These are phyloP conservation scores for Backusella parvicylindrica DNA, from an alignment of 192 early-diverging fungal species.

Conservation along the genomic window DNA sequence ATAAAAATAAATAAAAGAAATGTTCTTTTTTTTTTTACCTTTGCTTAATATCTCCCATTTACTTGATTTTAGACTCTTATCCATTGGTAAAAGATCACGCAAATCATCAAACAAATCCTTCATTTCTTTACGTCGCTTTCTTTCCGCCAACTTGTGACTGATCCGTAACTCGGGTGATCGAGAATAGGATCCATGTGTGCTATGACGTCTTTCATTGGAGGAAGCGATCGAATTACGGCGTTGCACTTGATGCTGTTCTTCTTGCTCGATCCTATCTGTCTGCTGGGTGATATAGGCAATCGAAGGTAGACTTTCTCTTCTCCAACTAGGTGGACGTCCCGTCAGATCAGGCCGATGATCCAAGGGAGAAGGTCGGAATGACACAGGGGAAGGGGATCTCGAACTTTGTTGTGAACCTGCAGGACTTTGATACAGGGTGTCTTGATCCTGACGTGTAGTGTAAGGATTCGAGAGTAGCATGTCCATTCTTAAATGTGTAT, in stretches of 20 bases:
- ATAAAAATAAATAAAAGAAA: conserved; percentile 16
- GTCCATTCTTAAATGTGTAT: neutral
- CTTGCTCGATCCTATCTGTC: neutral
- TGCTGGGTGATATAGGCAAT: conserved; percentile 15
- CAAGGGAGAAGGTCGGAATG: conserved; percentile 24
- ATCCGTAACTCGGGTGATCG: conserved; percentile 76
- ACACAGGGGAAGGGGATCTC: conserved; percentile 11
- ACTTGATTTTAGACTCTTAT: conserved; percentile 75
- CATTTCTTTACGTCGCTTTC: conserved; percentile 87
- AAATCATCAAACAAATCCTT: conserved; percentile 89
- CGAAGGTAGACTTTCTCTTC: conserved; percentile 44
- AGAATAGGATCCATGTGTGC: conserved; percentile 55
- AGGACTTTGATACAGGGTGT: neutral
- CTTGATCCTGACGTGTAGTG: neutral
- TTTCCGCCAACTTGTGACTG: conserved; percentile 85
- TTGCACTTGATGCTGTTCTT: neutral
- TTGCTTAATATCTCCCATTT: conserved; percentile 92
- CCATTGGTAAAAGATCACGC: conserved; percentile 71
- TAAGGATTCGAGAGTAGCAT: conserved; percentile 1
- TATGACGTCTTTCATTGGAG: neutral
- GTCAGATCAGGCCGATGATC: conserved; percentile 39
- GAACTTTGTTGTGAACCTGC: conserved; percentile 2
- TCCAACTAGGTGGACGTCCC: conserved; percentile 27
- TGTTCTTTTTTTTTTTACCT: conserved; percentile 44
- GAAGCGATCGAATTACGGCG: conserved; percentile 30